A percentile compares a stretch with the other conserved stretches of the same genome.
Evolutionary conservation across 352 stramenopile species (phyloP).

Genomic region (Peronospora farinosa): DNA sequence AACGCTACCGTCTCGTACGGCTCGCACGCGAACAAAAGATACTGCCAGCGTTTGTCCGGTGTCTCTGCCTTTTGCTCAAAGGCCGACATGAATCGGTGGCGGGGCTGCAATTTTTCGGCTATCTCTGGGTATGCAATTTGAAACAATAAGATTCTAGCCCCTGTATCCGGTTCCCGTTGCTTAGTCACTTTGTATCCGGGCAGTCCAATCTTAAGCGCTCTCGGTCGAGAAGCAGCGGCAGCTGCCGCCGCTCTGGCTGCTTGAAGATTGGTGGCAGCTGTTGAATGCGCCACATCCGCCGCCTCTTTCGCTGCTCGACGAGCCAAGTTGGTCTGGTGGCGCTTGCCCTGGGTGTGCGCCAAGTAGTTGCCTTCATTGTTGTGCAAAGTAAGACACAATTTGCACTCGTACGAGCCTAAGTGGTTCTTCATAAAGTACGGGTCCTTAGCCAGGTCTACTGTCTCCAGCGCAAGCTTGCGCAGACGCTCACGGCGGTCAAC

Average conservation of each 20-base stretch:
- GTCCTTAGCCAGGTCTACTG: conserved; percentile 97
- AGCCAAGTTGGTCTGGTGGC: conserved; percentile 96
- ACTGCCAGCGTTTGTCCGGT: conserved; percentile 93
- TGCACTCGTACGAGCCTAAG: conserved; percentile 98
- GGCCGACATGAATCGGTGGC: conserved; percentile 98
- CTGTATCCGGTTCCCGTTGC: conserved; percentile 78
- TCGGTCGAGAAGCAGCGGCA: conserved; percentile 32
- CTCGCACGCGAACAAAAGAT: conserved; percentile 97
- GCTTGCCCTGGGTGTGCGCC: conserved; percentile 98
- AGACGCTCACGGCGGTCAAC: conserved; percentile 95
- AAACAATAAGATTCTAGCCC: conserved; percentile 87
- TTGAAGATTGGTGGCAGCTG: conserved; percentile 31
- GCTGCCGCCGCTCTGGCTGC: conserved; percentile 41
- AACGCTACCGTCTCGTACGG: conserved; percentile 99
- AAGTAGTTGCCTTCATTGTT: conserved; percentile 99
- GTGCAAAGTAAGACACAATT: conserved; percentile 98
- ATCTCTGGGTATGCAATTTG: conserved; percentile 96
- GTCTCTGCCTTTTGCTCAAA: conserved; percentile 98
- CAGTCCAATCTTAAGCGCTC: conserved; percentile 92
- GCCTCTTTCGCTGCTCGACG: conserved; percentile 85
- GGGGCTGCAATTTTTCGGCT: conserved; percentile 89
- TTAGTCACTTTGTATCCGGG: conserved; percentile 98
- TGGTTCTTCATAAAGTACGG: conserved; percentile 99
- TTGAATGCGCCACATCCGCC: conserved; percentile 46
- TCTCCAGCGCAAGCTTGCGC: conserved; percentile 97